Evolutionary conservation across 2,329 filamentous ascomycete genomes (phyloP).

Genomic region (Xylaria sp.): DNA sequence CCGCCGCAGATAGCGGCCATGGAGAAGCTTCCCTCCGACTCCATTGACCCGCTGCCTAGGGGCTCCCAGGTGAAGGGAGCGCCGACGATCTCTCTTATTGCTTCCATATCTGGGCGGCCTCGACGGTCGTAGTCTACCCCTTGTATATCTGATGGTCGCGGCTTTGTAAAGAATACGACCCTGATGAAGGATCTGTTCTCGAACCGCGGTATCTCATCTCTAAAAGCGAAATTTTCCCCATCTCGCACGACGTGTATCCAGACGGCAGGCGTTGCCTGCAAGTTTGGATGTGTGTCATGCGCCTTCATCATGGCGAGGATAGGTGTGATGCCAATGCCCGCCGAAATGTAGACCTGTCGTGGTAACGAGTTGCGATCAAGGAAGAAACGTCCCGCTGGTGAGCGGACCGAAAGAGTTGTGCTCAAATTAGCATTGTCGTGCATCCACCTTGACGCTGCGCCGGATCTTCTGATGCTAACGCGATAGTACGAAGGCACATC

Average conservation of each 20-base stretch:
- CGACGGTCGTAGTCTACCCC: constrained; percentile 36
- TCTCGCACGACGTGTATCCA: constrained; percentile 42
- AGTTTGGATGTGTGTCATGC: constrained; percentile 40
- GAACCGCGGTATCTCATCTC: constrained; percentile 33
- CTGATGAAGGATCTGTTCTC: constrained; percentile 27
- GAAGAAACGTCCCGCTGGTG: constrained; percentile 42
- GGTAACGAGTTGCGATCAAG: constrained; percentile 38
- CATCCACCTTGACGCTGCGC: constrained; percentile 42
- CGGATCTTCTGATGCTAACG: constrained; percentile 40
- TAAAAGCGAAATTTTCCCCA: constrained; percentile 32
- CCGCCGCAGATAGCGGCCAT: constrained; percentile 40
- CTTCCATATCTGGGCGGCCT: constrained; percentile 37
- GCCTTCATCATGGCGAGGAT: constrained; percentile 45
- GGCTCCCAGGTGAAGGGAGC: constrained; percentile 37
- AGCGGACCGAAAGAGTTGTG: constrained; percentile 37
- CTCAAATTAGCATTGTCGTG: constrained; percentile 37
- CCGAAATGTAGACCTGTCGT: constrained; percentile 43
- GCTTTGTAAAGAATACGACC: constrained; percentile 41
- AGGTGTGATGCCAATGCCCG: constrained; percentile 45
- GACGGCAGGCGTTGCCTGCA: constrained; percentile 33
- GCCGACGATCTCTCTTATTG: constrained; percentile 33
- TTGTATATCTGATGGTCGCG: constrained; percentile 28
- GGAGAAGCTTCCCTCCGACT: constrained; percentile 37
- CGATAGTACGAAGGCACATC: constrained; percentile 41
- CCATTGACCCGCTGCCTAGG: constrained; percentile 32